Base-by-base conservation (phyloP, 106 monocot species). In the Acorus gramineus region DNA sequence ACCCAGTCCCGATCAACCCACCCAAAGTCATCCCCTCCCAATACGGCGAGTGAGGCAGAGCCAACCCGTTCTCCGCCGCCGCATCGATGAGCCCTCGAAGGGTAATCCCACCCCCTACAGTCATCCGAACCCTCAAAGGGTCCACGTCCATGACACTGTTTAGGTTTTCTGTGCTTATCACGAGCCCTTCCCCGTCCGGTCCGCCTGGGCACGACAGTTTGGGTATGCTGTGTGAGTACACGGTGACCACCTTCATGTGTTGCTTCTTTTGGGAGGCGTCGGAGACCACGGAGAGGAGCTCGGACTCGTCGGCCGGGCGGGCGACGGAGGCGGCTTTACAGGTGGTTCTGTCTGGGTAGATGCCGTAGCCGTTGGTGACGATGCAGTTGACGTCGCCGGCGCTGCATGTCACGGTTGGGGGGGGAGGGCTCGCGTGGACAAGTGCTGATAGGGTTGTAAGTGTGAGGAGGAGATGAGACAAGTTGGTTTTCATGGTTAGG, bases 151-250 rank as follows among this genome's bases (percentile, higher is more conserved):
- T 56, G 4, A 77, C 66, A 7, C 55, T 14, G 52, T 78, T 62
- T 7, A 81, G 68, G 14, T 6, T 44, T 11, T 13, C 3, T 1
- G 85, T 86, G 79, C 85, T 86, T 7, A 86, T 79, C 43, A 81
- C 8, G 14, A 86, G 53, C 2, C 73, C 81, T 7, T 64, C 53
- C 28, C 28, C 28, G 8, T 64, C 53, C 2, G 53, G 56, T 6
- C 78, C 83, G n/a, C 68, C 75, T 4, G 85, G 75, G 63, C 85
- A 86, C 2, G 73, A 51, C 43, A 86, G 86, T 61, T 86, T 86
- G 0, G 86, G 73, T n/a, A 82, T 73, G 76, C 81, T 86, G 60
- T 86, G 75, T 2, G 69, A 56, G 69, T 73, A 76, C 14, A 54
- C 14, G 6, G 81, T 82, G 2, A 53, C 82, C 11, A 71, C 82